Base-by-base conservation (phyloP, 1,139 yeast genomes). In the Taphrina sp. region DNA sequence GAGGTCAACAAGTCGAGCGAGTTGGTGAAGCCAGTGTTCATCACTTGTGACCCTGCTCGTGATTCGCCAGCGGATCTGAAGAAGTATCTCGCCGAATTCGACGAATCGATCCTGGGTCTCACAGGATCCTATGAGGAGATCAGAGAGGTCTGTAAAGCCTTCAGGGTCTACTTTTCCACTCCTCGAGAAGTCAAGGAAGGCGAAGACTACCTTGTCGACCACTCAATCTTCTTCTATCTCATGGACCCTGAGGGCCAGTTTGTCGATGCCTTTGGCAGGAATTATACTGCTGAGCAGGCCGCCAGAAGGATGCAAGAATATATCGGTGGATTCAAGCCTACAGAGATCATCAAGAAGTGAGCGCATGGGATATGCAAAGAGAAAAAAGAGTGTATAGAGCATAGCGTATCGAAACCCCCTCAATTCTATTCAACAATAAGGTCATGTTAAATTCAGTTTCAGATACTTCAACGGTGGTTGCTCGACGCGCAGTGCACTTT, bases 221-320 rank as follows among this genome's bases (percentile, higher is more conserved):
- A 92, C 70, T 88, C 96, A 5, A 90, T 92, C 59, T 92, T 90
- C 78, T 90, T 89, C 71, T 92, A 92, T 67, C 75, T 92, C 64
- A 88, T 92, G 95, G 97, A 92, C 67, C 90, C 95, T 17, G 97
- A 92, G 69, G 98, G 97, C 51, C 81, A 85, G 64, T 92, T 88
- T 66, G 85, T 90, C 56, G 96, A 92, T 70, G 97, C 92, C 12
- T 76, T 92, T 64, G 98, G 98, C 45, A 82, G 95, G 67, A 92
- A 90, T 65, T 88, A 84, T 63, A 85, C 82, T 53, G 90, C 89
- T 20, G 76, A 77, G 31, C 83, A 83, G 59, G 95, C 95, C 20
- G 82, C 83, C n/a, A 80, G 78, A 45, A 85, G 85, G 71, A 86
- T 92, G 64, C 76, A 78, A 64, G 82, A 81, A 61, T 94, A 87